Evolutionary conservation across 116 monocot species (phyloP).

Genomic region (Iris pallida): DNA sequence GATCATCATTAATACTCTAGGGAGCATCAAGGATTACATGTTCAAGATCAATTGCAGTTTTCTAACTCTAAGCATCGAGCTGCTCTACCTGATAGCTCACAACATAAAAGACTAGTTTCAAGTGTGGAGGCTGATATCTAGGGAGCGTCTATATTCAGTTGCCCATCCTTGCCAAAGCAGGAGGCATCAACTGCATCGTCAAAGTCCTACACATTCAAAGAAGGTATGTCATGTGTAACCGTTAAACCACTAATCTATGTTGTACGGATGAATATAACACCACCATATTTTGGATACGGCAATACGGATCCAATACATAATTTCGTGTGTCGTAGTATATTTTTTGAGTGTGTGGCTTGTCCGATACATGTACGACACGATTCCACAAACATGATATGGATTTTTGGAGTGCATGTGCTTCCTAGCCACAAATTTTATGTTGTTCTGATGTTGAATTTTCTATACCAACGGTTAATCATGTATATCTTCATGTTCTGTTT

Average conservation of each 20-base stretch:
- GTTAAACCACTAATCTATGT: background rate
- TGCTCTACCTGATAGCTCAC: constrained; percentile 7
- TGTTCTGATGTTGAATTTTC: no score
- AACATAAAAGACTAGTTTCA: constrained; percentile 48
- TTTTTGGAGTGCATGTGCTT: no score
- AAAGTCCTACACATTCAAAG: constrained; percentile 62
- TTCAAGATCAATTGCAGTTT: no score
- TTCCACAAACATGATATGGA: background rate
- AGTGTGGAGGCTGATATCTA: constrained; percentile 72
- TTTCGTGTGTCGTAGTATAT: background rate
- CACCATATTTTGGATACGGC: background rate
- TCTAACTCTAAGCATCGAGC: constrained; percentile 7
- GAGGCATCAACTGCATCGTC: constrained; percentile 72
- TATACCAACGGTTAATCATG: no score
- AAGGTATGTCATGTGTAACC: constrained; percentile 32
- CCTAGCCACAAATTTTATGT: no score
- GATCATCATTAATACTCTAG: no score
- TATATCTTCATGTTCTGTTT: background rate
- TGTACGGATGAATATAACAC: background rate
- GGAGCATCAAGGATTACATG: no score
- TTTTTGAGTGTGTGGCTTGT: constrained; percentile 28
- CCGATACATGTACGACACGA: constrained; percentile 30
- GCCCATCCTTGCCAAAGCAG: constrained; percentile 60
- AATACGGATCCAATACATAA: no score
- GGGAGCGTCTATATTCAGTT: constrained; percentile 48